Evolutionary conservation across 345 rosid species (phyloP), one percentile per base, ranked within the genome.

Genomic region (Aegle marmelos): DNA sequence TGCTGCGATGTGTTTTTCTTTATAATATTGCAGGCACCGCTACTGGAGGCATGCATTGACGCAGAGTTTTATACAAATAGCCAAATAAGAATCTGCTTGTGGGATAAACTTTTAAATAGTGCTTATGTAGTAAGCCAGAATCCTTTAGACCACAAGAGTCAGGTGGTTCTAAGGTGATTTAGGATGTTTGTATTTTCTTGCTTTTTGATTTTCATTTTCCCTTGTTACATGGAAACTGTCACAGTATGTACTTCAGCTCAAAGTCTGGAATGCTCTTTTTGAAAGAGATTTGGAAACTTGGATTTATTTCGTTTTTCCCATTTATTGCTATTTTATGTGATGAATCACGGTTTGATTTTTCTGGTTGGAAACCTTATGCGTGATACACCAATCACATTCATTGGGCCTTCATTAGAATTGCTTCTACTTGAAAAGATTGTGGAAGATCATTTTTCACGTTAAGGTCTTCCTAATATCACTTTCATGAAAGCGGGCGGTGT

Each of bases 91-190:
- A 24, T 70, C 34, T 71, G 62, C 36, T 78, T 31, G 75, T 75
- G 77, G 83, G 78, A 80, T 81, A 76, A 78, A 60, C 63, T 34
- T 75, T 21, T 11, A 71, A 66, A 34, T 59, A 73, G 72, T 71
- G 37, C 59, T n/a, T 79, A n/a, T 70, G 81, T 79, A 79, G 81
- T 37, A 68, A 79, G 75, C 28, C 73, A 73, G 86, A 88, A 86
- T 88, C 89, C 89, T 80, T 86, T 83, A 77, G 91, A 65, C 85
- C 87, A 67, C 77, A 22, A 13, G 68, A 24, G 45, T 66, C 73
- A n/a, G 36, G 71, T 69, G 91, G 89, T 70, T 76, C 88, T 80
- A 74, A 86, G 87, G 91, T 75, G 89, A 88, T 86, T 83, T 85
- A 81, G 82, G 78, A 67, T 80, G 36, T 56, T 37, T 41, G 73